Percentiles rank a stretch among this genome's conserved stretches.
Conservation (phyloP, 2,329 filamentous ascomycete species). For the Trichoderma lentiforme region DNA sequence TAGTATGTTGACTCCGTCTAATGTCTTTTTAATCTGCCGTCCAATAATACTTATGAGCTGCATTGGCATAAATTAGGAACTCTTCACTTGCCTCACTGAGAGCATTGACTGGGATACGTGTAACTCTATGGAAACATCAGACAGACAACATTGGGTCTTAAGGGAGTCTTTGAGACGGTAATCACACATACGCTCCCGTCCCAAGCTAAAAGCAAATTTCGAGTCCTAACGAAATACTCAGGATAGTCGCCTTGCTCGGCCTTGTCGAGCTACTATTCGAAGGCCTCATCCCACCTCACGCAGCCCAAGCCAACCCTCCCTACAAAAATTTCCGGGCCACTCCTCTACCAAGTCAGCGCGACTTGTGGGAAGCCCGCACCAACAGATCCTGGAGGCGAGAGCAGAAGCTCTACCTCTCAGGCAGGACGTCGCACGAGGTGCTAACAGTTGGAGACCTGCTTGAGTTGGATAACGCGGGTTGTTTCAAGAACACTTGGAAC, state of each 20-base stretch:
- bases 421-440: background rate
- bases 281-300: slow-evolving; percentile 1
- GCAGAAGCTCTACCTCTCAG: background rate
- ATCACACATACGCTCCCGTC: background rate
- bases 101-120: slow-evolving; percentile 1
- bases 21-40: background rate
- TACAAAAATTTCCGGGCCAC: background rate
- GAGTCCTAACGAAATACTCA: background rate
- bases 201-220: background rate
- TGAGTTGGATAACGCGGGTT: background rate
- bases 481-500: slow-evolving; percentile 1
- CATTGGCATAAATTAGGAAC: background rate
- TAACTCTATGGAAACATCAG: background rate
- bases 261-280: slow-evolving; percentile 5
- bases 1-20: background rate
- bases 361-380: slow-evolving; percentile 3
- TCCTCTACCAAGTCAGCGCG: background rate
- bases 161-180: slow-evolving; percentile 5
- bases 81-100: slow-evolving; percentile 8
- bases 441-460: background rate
- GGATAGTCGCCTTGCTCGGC: slow-evolving; percentile 1
- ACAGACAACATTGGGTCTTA: background rate
- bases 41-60: background rate
- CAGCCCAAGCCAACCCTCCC: background rate
- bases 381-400: slow-evolving; percentile 5